A percentile compares a stretch with the other conserved stretches of the same genome.
phyloP scores from a whole-genome alignment of 148 eudicot genomes.

The Linanthus parryae region DNA sequence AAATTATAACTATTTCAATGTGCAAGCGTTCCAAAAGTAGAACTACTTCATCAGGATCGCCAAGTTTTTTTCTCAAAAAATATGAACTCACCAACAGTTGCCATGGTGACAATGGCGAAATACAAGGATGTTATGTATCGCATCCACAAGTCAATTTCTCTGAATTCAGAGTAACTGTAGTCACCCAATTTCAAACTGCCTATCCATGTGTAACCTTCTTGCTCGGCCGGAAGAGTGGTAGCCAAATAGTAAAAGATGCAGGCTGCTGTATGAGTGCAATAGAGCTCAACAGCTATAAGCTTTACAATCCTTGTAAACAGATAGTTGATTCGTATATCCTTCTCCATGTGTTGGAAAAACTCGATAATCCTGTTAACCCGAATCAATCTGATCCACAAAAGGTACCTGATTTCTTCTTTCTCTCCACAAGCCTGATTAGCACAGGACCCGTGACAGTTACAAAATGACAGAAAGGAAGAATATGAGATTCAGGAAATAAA shows the following conservation, averaged over 20 bases:
- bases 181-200: slow-evolving; percentile 85
- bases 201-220: slow-evolving; percentile 94
- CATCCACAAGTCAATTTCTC: slow-evolving; percentile 74
- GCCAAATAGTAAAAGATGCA: slow-evolving; percentile 90
- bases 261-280: slow-evolving; percentile 97
- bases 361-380: slow-evolving; percentile 52
- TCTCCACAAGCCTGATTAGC: slow-evolving; percentile 44
- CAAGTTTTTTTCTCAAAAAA: too few species aligned
- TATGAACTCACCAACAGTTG: slow-evolving; percentile 78
- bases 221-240: slow-evolving; percentile 59
- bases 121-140: slow-evolving; percentile 72
- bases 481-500: too few species aligned
- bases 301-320: slow-evolving; percentile 70
- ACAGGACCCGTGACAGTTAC: too few species aligned
- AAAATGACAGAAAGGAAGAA: too few species aligned
- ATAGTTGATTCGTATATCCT: slow-evolving; percentile 79
- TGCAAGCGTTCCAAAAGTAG: too few species aligned
- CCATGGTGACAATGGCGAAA: slow-evolving; percentile 90
- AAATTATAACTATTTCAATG: too few species aligned
- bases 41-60: too few species aligned
- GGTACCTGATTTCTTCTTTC: slow-evolving; percentile 68
- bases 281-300: slow-evolving; percentile 77
- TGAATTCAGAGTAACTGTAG: slow-evolving; percentile 69
- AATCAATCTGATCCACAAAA: slow-evolving; percentile 70
- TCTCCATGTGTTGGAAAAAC: slow-evolving; percentile 69